A percentile compares a stretch with the other conserved stretches of the same genome.
These are phyloP conservation scores for Stereocaulon alpinum DNA, from an alignment of 495 filamentous ascomycete genomes.

Conservation along the genomic window DNA sequence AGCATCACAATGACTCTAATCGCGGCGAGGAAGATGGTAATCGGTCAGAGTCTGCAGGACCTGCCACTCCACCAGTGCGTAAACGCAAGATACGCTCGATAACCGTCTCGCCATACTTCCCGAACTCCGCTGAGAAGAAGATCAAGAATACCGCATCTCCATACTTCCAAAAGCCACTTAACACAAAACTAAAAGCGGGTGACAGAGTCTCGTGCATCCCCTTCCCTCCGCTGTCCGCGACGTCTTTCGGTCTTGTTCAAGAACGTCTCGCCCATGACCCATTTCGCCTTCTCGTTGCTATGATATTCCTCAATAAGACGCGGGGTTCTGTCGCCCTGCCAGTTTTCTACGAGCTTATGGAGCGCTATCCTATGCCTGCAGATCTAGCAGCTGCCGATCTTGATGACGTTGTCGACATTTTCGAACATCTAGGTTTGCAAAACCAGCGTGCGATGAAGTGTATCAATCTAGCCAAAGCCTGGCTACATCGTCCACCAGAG, in stretches of 20 bases:
- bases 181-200: constrained; percentile 19
- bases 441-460: constrained; percentile 49
- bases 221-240: constrained; percentile 55
- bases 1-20: not conserved
- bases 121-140: not conserved
- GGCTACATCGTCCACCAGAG: constrained; percentile 53
- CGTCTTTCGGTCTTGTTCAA: constrained; percentile 69
- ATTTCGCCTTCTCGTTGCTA: constrained; percentile 62
- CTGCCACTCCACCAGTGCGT: not conserved
- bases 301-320: constrained; percentile 78
- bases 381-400: constrained; percentile 49
- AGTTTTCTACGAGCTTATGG: constrained; percentile 58
- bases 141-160: constrained; percentile 26
- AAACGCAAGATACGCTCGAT: not conserved
- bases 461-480: constrained; percentile 58
- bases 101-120: not conserved
- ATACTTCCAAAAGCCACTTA: constrained; percentile 29
- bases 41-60: not conserved
- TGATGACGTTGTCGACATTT: constrained; percentile 49
- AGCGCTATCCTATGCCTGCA: constrained; percentile 55
- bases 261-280: constrained; percentile 63
- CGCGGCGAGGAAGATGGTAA: not conserved
- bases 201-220: constrained; percentile 54
- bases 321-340: constrained; percentile 66
- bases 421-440: constrained; percentile 67